Conservation (phyloP, 1,284 basidiomycete genomes). For the Ustilago shanxiensis region DNA sequence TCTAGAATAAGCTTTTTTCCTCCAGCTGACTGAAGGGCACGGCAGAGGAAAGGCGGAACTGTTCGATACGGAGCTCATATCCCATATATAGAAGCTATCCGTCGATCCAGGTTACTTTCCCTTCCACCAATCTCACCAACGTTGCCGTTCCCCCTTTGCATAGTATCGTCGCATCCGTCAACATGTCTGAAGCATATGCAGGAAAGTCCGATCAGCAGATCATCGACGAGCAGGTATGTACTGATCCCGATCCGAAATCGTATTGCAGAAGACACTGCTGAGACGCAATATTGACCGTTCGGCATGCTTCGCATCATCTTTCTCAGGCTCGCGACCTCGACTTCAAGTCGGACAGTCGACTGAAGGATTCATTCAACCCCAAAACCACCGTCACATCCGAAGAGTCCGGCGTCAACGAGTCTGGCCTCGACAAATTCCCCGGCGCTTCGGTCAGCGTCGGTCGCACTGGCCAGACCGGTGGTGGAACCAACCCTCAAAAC, state of each 20-base stretch:
- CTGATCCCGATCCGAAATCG: not conserved
- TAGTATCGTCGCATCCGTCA: not conserved
- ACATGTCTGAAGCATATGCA: conserved; percentile 61
- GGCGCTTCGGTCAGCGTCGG: conserved; percentile 54
- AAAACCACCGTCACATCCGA: conserved; percentile 55
- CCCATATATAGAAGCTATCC: not conserved
- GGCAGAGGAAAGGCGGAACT: not conserved
- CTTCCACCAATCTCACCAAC: not conserved
- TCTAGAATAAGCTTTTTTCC: not conserved
- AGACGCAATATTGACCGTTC: not conserved
- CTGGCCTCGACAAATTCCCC: conserved; percentile 49
- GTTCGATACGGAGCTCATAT: not conserved
- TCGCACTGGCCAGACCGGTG: conserved; percentile 57
- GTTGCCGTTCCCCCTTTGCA: not conserved
- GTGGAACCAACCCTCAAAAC: conserved; percentile 58
- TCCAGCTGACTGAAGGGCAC: conserved; percentile 1
- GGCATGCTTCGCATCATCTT: not conserved
- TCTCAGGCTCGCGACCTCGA: conserved; percentile 43
- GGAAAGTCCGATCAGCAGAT: conserved; percentile 62
- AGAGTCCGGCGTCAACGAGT: conserved; percentile 59
- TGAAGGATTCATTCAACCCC: conserved; percentile 53
- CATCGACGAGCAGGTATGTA: conserved; percentile 56
- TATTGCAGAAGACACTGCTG: not conserved
- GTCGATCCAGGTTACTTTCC: not conserved
- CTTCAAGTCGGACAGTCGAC: conserved; percentile 50